Conservation (phyloP, 331 rosid species). For the Acacia concinna region DNA sequence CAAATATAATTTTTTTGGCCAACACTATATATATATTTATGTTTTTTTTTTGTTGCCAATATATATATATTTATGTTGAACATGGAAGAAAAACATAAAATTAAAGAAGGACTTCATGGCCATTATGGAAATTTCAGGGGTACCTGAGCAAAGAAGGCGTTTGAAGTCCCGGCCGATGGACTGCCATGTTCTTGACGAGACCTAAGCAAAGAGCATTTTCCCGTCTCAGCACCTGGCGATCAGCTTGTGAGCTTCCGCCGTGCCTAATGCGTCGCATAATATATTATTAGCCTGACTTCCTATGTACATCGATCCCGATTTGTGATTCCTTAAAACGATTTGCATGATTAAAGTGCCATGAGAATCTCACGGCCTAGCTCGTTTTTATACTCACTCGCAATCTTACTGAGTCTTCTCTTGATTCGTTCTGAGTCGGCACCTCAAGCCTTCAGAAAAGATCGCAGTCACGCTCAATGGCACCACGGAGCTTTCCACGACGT, state of each 20-base stretch:
- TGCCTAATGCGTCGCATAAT: neutral
- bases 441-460: conserved; percentile 74
- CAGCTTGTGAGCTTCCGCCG: neutral
- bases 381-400: neutral
- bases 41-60: no score
- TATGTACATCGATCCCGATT: neutral
- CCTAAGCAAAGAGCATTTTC: neutral
- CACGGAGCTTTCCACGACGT: conserved; percentile 96
- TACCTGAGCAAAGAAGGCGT: neutral
- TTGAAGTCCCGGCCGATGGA: conserved; percentile 35
- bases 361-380: conserved; percentile 34
- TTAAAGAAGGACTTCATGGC: neutral
- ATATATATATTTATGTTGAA: no score
- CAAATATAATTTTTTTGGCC: no score
- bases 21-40: no score
- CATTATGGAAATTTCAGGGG: neutral
- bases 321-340: neutral
- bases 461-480: conserved; percentile 91
- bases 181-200: conserved; percentile 21
- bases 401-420: conserved; percentile 47
- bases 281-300: neutral
- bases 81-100: neutral
- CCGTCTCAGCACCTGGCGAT: neutral
- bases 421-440: conserved; percentile 67
- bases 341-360: conserved; percentile 37